Percentiles rank a stretch among this genome's conserved stretches.
These are phyloP conservation scores for Didymella glomerata DNA, from an alignment of 2,329 filamentous ascomycete genomes.

Conservation along the genomic window DNA sequence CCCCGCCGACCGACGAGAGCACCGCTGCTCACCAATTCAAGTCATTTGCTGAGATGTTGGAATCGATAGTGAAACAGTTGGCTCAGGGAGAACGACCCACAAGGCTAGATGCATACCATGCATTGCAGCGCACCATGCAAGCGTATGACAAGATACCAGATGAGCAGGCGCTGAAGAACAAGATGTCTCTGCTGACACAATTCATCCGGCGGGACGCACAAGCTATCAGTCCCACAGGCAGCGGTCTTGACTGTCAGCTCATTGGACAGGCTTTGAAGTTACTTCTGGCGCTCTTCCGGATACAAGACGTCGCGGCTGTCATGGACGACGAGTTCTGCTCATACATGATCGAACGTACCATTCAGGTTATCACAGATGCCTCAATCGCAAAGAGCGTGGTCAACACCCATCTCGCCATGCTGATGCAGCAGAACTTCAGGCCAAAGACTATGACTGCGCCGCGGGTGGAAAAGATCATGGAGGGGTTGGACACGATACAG, in stretches of 20 bases:
- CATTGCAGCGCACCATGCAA: slow-evolving; percentile 77
- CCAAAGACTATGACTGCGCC: slow-evolving; percentile 75
- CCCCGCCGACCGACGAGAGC: slow-evolving; percentile 50
- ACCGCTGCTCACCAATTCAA: slow-evolving; percentile 59
- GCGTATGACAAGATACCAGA: slow-evolving; percentile 80
- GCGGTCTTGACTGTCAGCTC: slow-evolving; percentile 71
- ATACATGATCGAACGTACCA: slow-evolving; percentile 82
- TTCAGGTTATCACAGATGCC: slow-evolving; percentile 74
- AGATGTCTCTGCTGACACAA: slow-evolving; percentile 78
- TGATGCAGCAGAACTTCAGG: slow-evolving; percentile 82
- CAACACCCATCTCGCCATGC: slow-evolving; percentile 79
- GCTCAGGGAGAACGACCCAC: slow-evolving; percentile 75
- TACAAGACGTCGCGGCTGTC: slow-evolving; percentile 72
- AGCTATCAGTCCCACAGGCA: slow-evolving; percentile 64
- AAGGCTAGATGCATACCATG: slow-evolving; percentile 85
- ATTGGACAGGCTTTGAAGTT: slow-evolving; percentile 80
- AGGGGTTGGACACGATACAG: slow-evolving; percentile 75
- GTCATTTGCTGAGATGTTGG: slow-evolving; percentile 80
- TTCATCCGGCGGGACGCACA: slow-evolving; percentile 86
- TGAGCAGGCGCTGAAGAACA: slow-evolving; percentile 61
- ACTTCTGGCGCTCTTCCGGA: slow-evolving; percentile 78
- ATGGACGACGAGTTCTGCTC: slow-evolving; percentile 80
- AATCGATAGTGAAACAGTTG: slow-evolving; percentile 83
- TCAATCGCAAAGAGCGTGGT: slow-evolving; percentile 77
- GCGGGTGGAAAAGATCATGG: slow-evolving; percentile 74